phyloP scores from a whole-genome alignment of 495 filamentous ascomycete genomes.

The Saxophila tyrrhenica region DNA sequence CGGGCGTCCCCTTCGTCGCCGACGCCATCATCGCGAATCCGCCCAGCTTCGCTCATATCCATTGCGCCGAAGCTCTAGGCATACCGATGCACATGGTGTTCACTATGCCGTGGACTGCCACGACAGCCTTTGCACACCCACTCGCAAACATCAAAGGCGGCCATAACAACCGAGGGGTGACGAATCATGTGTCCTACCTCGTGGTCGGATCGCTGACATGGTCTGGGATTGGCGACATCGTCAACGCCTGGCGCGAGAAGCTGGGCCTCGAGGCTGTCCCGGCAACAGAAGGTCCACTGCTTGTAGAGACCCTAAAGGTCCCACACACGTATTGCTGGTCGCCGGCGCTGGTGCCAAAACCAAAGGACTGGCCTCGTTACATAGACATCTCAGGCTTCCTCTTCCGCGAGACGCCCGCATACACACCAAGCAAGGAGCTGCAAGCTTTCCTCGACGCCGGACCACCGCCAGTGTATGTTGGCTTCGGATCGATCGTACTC shows the following conservation, averaged over 20 bases:
- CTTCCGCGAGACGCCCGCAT: conserved; percentile 52
- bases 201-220: conserved; percentile 63
- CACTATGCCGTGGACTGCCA: conserved; percentile 62
- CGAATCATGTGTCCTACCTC: conserved; percentile 64
- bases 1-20: conserved; percentile 51
- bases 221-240: conserved; percentile 30
- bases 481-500: conserved; percentile 72
- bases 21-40: conserved; percentile 80
- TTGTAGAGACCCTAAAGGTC: conserved; percentile 51
- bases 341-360: conserved; percentile 66
- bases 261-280: conserved; percentile 31
- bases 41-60: conserved; percentile 68
- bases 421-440: conserved; percentile 51
- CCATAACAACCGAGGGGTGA: conserved; percentile 44
- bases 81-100: conserved; percentile 76
- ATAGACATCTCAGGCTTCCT: conserved; percentile 65
- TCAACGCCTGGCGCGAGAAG: conserved; percentile 26
- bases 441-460: conserved; percentile 51
- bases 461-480: conserved; percentile 65
- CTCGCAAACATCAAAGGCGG: conserved; percentile 55
- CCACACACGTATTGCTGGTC: conserved; percentile 76
- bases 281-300: conserved; percentile 53
- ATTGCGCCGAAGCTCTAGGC: conserved; percentile 69
- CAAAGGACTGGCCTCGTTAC: conserved; percentile 60
- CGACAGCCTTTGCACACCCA: conserved; percentile 58